Conservation (phyloP, 441 rosid species). For the Arabidopsis lyrata region DNA sequence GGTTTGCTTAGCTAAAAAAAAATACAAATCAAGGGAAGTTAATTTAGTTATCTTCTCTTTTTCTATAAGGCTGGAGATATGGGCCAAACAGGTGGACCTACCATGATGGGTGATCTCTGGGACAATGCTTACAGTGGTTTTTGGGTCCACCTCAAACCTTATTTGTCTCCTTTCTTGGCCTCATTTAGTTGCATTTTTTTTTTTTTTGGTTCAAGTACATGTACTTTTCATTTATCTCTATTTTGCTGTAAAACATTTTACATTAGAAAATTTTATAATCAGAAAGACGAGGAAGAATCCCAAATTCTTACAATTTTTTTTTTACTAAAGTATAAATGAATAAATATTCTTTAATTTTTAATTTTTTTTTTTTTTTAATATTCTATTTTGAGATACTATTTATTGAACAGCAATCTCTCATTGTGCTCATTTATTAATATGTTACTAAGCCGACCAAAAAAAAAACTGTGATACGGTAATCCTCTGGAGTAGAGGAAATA, state of each 20-base stretch:
- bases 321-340: not conserved
- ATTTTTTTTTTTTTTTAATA: not conserved
- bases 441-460: not conserved
- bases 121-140: conserved; percentile 31
- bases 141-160: conserved; percentile 34
- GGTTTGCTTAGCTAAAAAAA: conserved; percentile 35
- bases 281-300: not conserved
- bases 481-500: not conserved
- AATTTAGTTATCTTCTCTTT: not conserved
- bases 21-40: not conserved
- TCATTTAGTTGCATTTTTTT: conserved; percentile 24
- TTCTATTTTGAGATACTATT: not conserved
- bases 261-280: not conserved
- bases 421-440: not conserved
- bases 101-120: conserved; percentile 35
- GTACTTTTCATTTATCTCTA: not conserved
- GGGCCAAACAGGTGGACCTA: conserved; percentile 41
- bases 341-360: not conserved
- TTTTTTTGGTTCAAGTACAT: not conserved
- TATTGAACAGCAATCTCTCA: not conserved
- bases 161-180: conserved; percentile 36
- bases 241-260: not conserved
- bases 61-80: conserved; percentile 25
- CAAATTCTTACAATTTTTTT: no score
- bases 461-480: not conserved